Percentiles rank a stretch among this genome's conserved stretches.
Evolutionary conservation across 768 basidiomycete genomes (phyloP).

Genomic region (Hemileccinum rubropunctum): DNA sequence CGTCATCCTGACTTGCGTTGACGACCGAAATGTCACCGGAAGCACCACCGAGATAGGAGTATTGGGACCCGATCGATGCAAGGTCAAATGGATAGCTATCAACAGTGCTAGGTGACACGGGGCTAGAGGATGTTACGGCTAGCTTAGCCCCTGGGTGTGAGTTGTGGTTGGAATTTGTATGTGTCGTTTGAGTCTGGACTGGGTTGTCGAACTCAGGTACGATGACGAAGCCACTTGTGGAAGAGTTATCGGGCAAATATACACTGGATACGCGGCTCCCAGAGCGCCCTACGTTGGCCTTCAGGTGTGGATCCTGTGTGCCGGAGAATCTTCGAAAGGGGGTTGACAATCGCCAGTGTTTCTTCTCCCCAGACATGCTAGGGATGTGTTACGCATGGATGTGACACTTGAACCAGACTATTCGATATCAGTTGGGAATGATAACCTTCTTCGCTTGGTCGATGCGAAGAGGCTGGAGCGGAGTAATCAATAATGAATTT

Average conservation of each 20-base stretch:
- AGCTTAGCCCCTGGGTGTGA: background rate
- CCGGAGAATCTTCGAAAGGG: conserved; percentile 20
- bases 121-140: background rate
- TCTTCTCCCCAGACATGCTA: conserved; percentile 28
- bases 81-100: background rate
- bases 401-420: background rate
- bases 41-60: background rate
- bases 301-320: conserved; percentile 5
- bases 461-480: background rate
- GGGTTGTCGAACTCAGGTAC: conserved; percentile 27
- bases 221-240: conserved; percentile 14
- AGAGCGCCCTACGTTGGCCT: conserved; percentile 1
- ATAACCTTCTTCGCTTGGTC: too few species aligned
- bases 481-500: background rate
- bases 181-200: background rate
- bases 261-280: conserved; percentile 16
- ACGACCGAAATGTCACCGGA: background rate
- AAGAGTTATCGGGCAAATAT: conserved; percentile 19
- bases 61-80: background rate
- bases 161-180: background rate
- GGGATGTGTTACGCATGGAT: conserved; percentile 8
- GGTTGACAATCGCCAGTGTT: conserved; percentile 19
- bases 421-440: too few species aligned
- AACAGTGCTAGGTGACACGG: background rate
- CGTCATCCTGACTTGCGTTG: conserved; percentile 7